Conservation (phyloP, 257 asterid species). For the Nicotiana attenuata region DNA sequence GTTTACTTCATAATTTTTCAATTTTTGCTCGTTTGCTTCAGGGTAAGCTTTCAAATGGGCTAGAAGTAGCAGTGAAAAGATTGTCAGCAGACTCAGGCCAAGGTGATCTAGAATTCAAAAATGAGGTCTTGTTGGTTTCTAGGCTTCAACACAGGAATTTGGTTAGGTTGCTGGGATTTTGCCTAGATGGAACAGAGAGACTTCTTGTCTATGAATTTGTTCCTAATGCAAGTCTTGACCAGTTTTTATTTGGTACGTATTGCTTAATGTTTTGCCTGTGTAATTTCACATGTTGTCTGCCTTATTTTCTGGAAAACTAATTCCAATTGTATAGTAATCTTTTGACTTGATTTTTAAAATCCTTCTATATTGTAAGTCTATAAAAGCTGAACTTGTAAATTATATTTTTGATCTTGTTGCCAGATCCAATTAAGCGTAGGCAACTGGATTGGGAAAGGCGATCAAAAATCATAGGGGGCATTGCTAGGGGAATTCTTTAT, state of each 20-base stretch:
- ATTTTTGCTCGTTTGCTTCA: not conserved
- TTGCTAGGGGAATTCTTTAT: slow-evolving; percentile 20
- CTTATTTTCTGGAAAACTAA: no score
- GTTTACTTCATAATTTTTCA: no score
- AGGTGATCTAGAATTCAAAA: slow-evolving; percentile 20
- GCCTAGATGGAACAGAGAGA: slow-evolving; percentile 24
- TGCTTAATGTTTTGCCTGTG: no score
- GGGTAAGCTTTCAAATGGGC: slow-evolving; percentile 21
- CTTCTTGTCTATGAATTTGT: slow-evolving; percentile 22
- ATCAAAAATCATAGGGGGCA: slow-evolving; percentile 17
- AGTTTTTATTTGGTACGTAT: slow-evolving; percentile 28
- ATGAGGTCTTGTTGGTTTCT: slow-evolving; percentile 18
- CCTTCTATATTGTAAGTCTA: no score
- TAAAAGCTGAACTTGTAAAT: no score
- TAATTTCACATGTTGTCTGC: no score
- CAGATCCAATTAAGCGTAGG: not conserved
- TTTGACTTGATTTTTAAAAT: no score
- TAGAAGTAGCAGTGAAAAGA: slow-evolving; percentile 26
- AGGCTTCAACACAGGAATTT: slow-evolving; percentile 28
- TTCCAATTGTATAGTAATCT: no score
- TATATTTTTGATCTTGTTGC: no score
- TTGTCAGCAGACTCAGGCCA: slow-evolving; percentile 12
- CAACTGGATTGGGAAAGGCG: slow-evolving; percentile 12
- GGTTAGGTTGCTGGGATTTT: slow-evolving; percentile 24
- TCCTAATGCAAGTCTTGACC: slow-evolving; percentile 23